A percentile compares a stretch with the other conserved stretches of the same genome.
phyloP scores from a whole-genome alignment of 805 yeast genomes.

The Saccharomycopsis amapae region DNA sequence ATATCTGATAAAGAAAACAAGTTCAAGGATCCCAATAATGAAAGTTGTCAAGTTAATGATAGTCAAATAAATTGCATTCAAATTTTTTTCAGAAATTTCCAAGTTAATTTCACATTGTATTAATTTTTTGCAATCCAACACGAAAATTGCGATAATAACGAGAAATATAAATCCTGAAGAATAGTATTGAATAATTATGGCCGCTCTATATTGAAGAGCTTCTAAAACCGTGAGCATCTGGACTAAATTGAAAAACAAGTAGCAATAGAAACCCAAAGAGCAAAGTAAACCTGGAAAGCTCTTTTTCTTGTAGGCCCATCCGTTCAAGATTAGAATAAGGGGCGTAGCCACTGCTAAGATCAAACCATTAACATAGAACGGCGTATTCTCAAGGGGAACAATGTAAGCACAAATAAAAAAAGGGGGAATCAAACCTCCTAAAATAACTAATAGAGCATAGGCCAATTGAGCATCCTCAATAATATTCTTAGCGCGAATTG shows the following conservation, averaged over 20 bases:
- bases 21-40: constrained; percentile 11
- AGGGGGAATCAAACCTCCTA: constrained; percentile 12
- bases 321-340: constrained; percentile 2
- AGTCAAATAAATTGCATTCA: constrained; percentile 6
- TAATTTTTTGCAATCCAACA: constrained; percentile 5
- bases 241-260: constrained; percentile 1
- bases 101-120: constrained; percentile 1
- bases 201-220: constrained; percentile 1
- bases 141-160: not conserved
- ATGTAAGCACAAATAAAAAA: constrained; percentile 14
- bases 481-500: constrained; percentile 2
- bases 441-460: constrained; percentile 9
- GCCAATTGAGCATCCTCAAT: constrained; percentile 8
- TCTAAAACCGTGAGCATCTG: constrained; percentile 7
- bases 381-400: constrained; percentile 3
- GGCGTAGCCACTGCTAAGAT: constrained; percentile 3
- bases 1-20: constrained; percentile 4
- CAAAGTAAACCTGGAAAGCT: not conserved
- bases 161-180: constrained; percentile 4
- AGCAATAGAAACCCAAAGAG: constrained; percentile 4
- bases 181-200: constrained; percentile 10
- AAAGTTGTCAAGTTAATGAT: constrained; percentile 8
- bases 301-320: constrained; percentile 1
- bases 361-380: constrained; percentile 7
- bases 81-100: not conserved